Percentiles rank a stretch among this genome's conserved stretches.
phyloP scores from a whole-genome alignment of 164 flowering plant species.

The Macadamia integrifolia region DNA sequence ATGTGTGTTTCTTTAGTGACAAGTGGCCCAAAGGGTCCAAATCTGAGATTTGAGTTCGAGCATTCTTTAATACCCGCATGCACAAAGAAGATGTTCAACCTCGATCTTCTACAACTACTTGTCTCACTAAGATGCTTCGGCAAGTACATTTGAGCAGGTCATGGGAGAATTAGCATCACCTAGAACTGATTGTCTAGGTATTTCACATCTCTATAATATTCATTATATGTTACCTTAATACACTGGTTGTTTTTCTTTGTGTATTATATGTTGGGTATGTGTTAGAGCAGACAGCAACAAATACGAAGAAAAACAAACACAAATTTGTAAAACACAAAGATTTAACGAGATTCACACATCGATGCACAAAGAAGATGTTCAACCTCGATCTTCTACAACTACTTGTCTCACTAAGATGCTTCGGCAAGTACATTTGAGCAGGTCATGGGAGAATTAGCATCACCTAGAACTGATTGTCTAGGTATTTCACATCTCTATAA shows the following conservation, averaged over 20 bases:
- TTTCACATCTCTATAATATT: too few relatives aligned
- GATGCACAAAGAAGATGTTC: conserved; percentile 87
- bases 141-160: conserved; percentile 87
- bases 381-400: conserved; percentile 63
- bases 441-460: conserved; percentile 47
- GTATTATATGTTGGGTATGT: too few relatives aligned
- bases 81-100: conserved; percentile 87
- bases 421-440: conserved; percentile 98
- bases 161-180: conserved; percentile 60
- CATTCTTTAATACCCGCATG: conserved; percentile 95
- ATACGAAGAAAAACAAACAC: too few relatives aligned
- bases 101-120: conserved; percentile 77
- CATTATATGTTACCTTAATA: too few relatives aligned
- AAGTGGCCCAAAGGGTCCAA: conserved; percentile 68
- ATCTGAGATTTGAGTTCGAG: conserved; percentile 73
- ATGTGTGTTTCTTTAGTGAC: conserved; percentile 36
- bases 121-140: conserved; percentile 97
- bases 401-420: conserved; percentile 89
- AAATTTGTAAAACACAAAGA: too few relatives aligned
- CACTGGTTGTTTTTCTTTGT: too few relatives aligned
- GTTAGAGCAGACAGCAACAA: too few relatives aligned
- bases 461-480: conserved; percentile 59
- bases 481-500: conserved; percentile 13
- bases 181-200: conserved; percentile 46
- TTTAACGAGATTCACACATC: too few relatives aligned